Evolutionary conservation across 192 early-diverging fungal species (phyloP), one percentile per base, ranked within the genome.

Genomic region (Funneliformis geosporum): DNA sequence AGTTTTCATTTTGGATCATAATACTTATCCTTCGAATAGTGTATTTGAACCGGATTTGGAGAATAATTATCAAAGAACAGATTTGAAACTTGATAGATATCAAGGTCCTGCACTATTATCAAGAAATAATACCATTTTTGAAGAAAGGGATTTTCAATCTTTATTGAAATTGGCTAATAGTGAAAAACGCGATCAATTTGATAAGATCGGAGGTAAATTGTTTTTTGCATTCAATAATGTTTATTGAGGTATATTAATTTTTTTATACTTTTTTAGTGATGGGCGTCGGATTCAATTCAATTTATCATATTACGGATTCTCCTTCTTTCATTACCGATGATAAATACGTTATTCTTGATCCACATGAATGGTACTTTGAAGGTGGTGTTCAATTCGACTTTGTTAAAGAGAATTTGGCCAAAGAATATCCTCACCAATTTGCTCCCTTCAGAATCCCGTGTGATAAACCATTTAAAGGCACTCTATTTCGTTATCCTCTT

Each of bases 291-390:
- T 59, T 46, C 75, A 18, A 80, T 42, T 21, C 43, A 27, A 79
- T 86, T 47, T 86, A 86, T 25, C 85, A 86, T 64, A 38, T 84
- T 60, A 85, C 84, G 5, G 85, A 86, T 59, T 73, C 74, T 9
- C 81, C 84, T 0, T 82, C 80, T 38, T 80, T 86, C 47, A 75
- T 86, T 43, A 75, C 81, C 7, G 84, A 67, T 0, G 76, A 80
- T 18, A 60, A 85, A 23, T 43, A 83, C 0, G 72, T 84, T n/a
- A 60, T 85, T 12, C 64, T 86, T n/a, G 85, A 86, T 39, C 85
- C 85, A 0, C 85, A 86, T 28, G 76, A 77, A 25, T 40, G 79
- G 2, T 70, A 75, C 46, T 72, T 82, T 62, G 33, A 75, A 9
- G 78, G 83, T 8, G 83, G 82, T 64, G 79, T 55, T 1, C 12